Evolutionary conservation across 495 filamentous ascomycete species (phyloP).

Genomic region (Oidiodendron maius): DNA sequence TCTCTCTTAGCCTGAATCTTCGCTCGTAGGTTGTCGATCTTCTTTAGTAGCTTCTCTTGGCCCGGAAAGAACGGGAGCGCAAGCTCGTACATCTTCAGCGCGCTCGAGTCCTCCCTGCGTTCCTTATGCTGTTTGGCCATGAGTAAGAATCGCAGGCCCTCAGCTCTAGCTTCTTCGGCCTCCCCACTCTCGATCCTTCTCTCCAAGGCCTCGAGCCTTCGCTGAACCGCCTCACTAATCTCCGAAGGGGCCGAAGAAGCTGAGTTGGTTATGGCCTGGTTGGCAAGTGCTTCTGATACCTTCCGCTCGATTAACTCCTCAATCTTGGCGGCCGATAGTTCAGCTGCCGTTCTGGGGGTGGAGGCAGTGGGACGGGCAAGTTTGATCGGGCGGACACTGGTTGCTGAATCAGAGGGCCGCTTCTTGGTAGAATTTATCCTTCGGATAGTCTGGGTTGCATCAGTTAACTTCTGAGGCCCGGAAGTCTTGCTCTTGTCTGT

Average conservation of each 20-base stretch:
- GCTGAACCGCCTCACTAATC: conserved; percentile 71
- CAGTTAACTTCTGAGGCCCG: conserved; percentile 19
- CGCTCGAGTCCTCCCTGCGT: conserved; percentile 69
- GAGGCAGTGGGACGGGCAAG: conserved; percentile 28
- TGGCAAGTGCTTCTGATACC: conserved; percentile 80
- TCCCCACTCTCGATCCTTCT: conserved; percentile 59
- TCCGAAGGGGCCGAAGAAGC: conserved; percentile 45
- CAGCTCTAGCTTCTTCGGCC: conserved; percentile 64
- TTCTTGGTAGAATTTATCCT: conserved; percentile 34
- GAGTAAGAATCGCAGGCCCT: conserved; percentile 77
- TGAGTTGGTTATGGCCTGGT: conserved; percentile 48
- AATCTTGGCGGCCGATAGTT: conserved; percentile 68
- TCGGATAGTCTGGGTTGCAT: conserved; percentile 30
- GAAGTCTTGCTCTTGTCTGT: conserved; percentile 57
- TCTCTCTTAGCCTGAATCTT: conserved; percentile 45
- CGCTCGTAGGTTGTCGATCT: conserved; percentile 66
- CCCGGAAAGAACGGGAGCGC: conserved; percentile 82
- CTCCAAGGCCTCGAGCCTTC: conserved; percentile 77
- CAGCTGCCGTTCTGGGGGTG: conserved; percentile 28
- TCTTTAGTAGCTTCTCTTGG: conserved; percentile 71
- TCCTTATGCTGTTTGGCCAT: conserved; percentile 91
- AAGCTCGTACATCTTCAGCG: conserved; percentile 79
- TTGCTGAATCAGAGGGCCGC: conserved; percentile 32
- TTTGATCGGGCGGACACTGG: conserved; percentile 33
- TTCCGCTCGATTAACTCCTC: conserved; percentile 90